Percentiles rank a stretch among this genome's conserved stretches.
phyloP scores from a whole-genome alignment of 1,284 basidiomycete species.

The Vanrija pseudolonga region DNA sequence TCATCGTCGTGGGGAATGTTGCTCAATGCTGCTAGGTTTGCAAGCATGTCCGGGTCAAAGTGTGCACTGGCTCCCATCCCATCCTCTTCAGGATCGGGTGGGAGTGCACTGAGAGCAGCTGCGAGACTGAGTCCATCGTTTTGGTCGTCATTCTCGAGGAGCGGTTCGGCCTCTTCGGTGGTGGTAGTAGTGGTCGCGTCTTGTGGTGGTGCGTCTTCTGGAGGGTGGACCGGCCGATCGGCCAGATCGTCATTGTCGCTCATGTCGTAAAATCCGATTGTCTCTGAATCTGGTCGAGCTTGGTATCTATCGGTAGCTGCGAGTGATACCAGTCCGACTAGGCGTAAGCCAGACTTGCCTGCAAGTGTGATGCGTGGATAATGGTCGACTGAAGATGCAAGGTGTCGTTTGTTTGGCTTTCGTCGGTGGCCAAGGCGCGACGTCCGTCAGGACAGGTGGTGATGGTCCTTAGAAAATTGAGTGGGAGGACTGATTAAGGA shows the following conservation, averaged over 20 bases:
- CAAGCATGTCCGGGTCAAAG: slow-evolving; percentile 42
- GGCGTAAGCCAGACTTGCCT: neutral
- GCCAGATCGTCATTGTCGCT: slow-evolving; percentile 30
- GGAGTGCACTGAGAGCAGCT: slow-evolving; percentile 10
- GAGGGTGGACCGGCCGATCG: slow-evolving; percentile 26
- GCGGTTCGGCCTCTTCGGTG: neutral
- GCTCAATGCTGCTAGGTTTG: slow-evolving; percentile 42
- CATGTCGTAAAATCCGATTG: slow-evolving; percentile 32
- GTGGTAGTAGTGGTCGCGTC: neutral
- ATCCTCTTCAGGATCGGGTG: slow-evolving; percentile 5
- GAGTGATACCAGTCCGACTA: neutral
- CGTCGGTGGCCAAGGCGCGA: slow-evolving; percentile 5
- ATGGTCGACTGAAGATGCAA: neutral
- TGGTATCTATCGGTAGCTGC: slow-evolving; percentile 18
- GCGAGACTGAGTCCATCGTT: slow-evolving; percentile 6
- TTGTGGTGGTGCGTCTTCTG: neutral
- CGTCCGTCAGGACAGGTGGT: neutral
- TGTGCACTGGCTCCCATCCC: neutral
- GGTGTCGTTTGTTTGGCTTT: neutral
- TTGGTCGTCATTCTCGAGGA: neutral
- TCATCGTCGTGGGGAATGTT: slow-evolving; percentile 21
- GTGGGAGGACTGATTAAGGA: no score
- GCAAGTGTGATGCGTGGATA: neutral
- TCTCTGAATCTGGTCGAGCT: neutral
- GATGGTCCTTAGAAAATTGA: neutral